phyloP scores from a whole-genome alignment of 768 basidiomycete species.

The Jaapia argillacea region DNA sequence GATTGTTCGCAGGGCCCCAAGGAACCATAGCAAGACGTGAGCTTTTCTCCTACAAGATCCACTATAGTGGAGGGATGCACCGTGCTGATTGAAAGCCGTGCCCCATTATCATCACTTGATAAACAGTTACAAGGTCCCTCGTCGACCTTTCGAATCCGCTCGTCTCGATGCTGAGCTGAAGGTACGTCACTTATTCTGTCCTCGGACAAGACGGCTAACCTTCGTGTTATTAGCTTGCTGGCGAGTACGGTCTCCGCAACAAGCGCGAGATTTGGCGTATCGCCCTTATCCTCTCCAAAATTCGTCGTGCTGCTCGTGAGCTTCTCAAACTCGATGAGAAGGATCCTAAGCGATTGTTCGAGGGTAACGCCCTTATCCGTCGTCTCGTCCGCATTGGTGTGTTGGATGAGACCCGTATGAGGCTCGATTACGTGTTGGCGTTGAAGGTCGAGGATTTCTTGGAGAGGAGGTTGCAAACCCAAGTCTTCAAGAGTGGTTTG shows the following conservation, averaged over 20 bases:
- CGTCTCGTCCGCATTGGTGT: constrained; percentile 99
- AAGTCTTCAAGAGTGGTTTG: constrained; percentile 98
- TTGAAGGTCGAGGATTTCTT: constrained; percentile 99
- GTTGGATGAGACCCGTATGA: constrained; percentile 97
- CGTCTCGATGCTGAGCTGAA: constrained; percentile 99
- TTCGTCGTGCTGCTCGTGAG: constrained; percentile 99
- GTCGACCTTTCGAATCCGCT: constrained; percentile 92
- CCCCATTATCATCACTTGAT: constrained; percentile 34
- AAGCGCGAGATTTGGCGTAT: constrained; percentile 99
- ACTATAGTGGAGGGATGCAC: constrained; percentile 54
- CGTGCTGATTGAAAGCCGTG: constrained; percentile 62
- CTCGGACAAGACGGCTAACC: neutral
- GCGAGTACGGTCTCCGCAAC: constrained; percentile 99
- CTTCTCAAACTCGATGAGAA: constrained; percentile 99
- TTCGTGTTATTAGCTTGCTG: constrained; percentile 64
- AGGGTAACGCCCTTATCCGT: constrained; percentile 93
- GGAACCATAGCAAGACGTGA: constrained; percentile 94
- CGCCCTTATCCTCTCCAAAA: constrained; percentile 95
- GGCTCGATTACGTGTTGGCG: constrained; percentile 99
- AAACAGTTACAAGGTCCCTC: constrained; percentile 94
- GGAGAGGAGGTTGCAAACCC: constrained; percentile 97
- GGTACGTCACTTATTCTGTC: constrained; percentile 34
- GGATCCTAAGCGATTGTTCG: constrained; percentile 99
- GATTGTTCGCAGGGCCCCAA: constrained; percentile 56
- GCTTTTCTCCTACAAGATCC: constrained; percentile 55